Base-by-base conservation (phyloP, 352 stramenopile species). In the Phytophthora podocarpi region DNA sequence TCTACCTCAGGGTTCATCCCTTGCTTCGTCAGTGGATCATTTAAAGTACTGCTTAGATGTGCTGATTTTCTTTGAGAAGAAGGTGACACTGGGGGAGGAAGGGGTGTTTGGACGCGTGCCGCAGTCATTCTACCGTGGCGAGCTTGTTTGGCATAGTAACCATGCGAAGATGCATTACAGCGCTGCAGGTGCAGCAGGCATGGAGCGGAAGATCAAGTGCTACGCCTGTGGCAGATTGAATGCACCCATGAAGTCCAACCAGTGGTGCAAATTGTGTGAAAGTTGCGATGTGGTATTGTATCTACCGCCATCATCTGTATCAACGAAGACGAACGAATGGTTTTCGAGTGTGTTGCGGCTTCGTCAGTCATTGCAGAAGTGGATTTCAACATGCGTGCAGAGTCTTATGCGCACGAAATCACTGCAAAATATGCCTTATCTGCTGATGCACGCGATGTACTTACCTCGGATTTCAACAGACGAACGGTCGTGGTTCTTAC, bases 361-460 rank as follows among this genome's bases (percentile, higher is more conserved):
- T 39, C 82, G 87, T 0, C 70, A 87, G 42, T 90, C 85, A 1
- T 58, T 96, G 13, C 85, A 94, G 35, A 91, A 89, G 43, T 96
- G 87, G 87, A 93, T 94, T 45, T 82, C 78, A 3, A 58, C 82
- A 10, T 93, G 82, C 47, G 20, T 93, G 18, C 72, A 84, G 28
- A 80, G 56, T 13, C 57, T 96, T 9, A 70, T 93, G 37, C 72
- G 80, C 3, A 79, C 80, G 0, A 85, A 89, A 55, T 75, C 72
- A 5, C 56, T 91, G 28, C 78, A 74, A 37, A 93, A 91, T 41
- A 88, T 93, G 80, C 85, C 87, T 18, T 94, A 89, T 63, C 40
- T 96, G 16, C 59, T 96, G 13, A 91, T 93, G 83, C 87, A 96
- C 59, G 60, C 87, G 16, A 87, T 96, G 82, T 93, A 94, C 28